Percentiles rank a stretch among this genome's conserved stretches.
Conservation (phyloP, 108 stramenopile genomes). For the Conticribra guillardii region DNA sequence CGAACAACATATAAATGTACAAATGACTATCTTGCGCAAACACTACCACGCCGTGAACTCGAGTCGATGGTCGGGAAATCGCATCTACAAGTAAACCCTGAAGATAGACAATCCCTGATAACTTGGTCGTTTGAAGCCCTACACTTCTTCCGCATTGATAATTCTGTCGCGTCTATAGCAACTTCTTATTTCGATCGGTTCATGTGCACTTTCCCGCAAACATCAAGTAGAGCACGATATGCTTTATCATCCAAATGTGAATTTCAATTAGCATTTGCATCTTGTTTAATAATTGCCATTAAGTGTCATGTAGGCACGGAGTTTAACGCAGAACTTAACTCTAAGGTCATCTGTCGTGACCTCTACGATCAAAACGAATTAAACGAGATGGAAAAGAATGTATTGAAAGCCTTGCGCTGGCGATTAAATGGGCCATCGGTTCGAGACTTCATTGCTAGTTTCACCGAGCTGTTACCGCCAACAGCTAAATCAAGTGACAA, state of each 20-base stretch:
- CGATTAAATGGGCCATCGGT: neutral
- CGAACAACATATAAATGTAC: neutral
- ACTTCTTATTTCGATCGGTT: neutral
- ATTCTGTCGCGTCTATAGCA: neutral
- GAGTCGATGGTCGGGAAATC: too few relatives aligned
- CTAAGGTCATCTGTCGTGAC: neutral
- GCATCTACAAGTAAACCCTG: too few relatives aligned
- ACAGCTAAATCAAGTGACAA: neutral
- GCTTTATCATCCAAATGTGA: neutral
- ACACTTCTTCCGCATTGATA: neutral
- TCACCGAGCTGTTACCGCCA: neutral
- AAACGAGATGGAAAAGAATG: neutral
- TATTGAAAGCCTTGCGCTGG: neutral
- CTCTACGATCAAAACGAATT: neutral
- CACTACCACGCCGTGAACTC: too few relatives aligned
- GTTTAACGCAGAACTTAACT: neutral
- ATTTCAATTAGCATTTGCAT: constrained; percentile 2
- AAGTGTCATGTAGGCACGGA: neutral
- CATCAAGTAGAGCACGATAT: neutral
- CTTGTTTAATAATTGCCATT: neutral
- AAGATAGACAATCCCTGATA: neutral
- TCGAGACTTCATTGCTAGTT: constrained; percentile 2
- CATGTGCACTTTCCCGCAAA: neutral
- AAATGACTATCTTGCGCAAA: neutral
- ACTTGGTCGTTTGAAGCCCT: neutral